A percentile compares a stretch with the other conserved stretches of the same genome.
phyloP scores from a whole-genome alignment of 78 protist species.

The Speleostelium caveatum region DNA sequence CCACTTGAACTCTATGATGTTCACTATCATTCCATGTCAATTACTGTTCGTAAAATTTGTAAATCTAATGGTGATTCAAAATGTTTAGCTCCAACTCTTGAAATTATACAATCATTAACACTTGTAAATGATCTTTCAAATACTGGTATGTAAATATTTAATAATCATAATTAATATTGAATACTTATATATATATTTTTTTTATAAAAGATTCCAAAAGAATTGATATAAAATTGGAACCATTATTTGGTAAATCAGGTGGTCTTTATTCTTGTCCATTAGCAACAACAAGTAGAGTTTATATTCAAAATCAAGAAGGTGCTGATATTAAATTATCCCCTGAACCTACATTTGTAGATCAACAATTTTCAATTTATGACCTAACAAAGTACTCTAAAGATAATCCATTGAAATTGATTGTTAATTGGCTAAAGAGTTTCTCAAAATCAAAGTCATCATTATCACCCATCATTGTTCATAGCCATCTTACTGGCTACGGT shows the following conservation, averaged over 20 bases:
- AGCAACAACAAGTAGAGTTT: conserved; percentile 45
- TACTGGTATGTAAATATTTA: not conserved
- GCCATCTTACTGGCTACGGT: conserved; percentile 81
- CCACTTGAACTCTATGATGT: conserved; percentile 72
- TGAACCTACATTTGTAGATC: not conserved
- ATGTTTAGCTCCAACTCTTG: conserved; percentile 44
- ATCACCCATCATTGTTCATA: conserved; percentile 44
- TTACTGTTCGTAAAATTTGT: conserved; percentile 48
- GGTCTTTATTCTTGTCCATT: conserved; percentile 62
- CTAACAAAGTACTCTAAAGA: conserved; percentile 19
- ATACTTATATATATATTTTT: not conserved
- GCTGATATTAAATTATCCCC: conserved; percentile 10
- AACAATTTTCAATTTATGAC: conserved; percentile 20
- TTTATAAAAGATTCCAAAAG: not conserved
- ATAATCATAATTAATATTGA: not conserved
- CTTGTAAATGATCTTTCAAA: conserved; percentile 42
- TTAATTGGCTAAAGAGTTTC: conserved; percentile 9
- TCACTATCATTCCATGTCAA: conserved; percentile 69
- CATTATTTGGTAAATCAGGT: conserved; percentile 24
- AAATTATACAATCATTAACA: conserved; percentile 54
- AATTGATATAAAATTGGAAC: not conserved
- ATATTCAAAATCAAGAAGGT: conserved; percentile 23
- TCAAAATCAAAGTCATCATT: not conserved
- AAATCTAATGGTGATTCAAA: not conserved
- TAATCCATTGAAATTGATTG: conserved; percentile 22